Conservation (phyloP, 805 yeast species). For the Suhomyces pyralidae region DNA sequence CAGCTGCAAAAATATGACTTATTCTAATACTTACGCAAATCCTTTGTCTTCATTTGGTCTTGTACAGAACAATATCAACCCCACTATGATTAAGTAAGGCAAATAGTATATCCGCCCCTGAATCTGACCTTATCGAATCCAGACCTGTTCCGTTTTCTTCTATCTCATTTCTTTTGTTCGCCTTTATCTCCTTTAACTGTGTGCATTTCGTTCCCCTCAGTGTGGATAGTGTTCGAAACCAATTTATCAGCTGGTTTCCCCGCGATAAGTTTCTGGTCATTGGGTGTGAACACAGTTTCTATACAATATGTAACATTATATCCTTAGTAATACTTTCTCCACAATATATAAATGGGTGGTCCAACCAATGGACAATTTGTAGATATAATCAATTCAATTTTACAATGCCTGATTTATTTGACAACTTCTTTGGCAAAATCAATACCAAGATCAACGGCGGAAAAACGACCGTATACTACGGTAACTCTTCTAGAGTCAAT, state of each 20-base stretch:
- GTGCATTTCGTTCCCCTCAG: neutral
- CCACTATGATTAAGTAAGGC: neutral
- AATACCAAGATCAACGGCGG: slow-evolving; percentile 33
- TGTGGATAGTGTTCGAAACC: neutral
- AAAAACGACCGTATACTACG: slow-evolving; percentile 29
- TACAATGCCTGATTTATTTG: slow-evolving; percentile 36
- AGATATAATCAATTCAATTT: neutral
- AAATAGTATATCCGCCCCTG: neutral
- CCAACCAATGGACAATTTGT: neutral
- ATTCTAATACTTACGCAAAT: neutral
- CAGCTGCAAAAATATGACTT: neutral
- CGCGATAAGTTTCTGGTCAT: neutral
- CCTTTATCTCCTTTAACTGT: neutral
- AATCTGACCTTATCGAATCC: neutral
- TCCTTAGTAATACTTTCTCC: neutral
- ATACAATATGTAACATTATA: neutral
- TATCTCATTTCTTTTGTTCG: neutral
- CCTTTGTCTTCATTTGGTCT: neutral
- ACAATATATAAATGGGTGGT: neutral
- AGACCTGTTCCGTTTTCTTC: neutral
- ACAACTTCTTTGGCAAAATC: slow-evolving; percentile 34
- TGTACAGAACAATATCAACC: neutral
- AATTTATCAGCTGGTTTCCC: neutral
- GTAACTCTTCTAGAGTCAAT: slow-evolving; percentile 33
- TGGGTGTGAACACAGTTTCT: neutral